Evolutionary conservation across 345 rosid species (phyloP).

Genomic region (Melaleuca alternifolia): DNA sequence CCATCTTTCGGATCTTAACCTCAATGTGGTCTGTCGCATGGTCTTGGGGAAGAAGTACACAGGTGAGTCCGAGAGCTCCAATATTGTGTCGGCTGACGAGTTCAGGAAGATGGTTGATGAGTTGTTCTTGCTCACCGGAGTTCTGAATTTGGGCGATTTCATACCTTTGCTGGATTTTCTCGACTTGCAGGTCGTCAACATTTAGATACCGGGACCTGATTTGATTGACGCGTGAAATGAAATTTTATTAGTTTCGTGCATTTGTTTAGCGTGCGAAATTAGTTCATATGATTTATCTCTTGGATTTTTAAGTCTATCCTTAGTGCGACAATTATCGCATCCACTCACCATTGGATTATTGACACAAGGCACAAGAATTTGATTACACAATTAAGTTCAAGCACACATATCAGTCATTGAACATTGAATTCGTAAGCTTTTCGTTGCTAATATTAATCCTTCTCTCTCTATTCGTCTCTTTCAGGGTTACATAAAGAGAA

Average conservation of each 20-base stretch:
- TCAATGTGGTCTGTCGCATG: conserved; percentile 36
- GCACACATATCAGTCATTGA: not conserved
- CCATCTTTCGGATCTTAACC: not conserved
- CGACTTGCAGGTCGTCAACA: not conserved
- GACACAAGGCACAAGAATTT: not conserved
- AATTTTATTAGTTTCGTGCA: not conserved
- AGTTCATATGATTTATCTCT: not conserved
- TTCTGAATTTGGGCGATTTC: conserved; percentile 2
- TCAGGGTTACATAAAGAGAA: conserved; percentile 9
- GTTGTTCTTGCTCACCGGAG: conserved; percentile 13
- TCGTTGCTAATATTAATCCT: not conserved
- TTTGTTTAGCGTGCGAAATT: not conserved
- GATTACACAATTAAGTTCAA: not conserved
- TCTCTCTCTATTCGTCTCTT: not conserved
- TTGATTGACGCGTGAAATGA: not conserved
- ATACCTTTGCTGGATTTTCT: conserved; percentile 5
- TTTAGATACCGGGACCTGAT: not conserved
- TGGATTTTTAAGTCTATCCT: not conserved
- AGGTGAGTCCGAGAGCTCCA: not conserved
- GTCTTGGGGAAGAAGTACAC: conserved; percentile 49
- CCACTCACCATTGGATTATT: not conserved
- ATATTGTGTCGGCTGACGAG: conserved; percentile 29
- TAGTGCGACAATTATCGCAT: not conserved
- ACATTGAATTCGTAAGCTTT: not conserved
- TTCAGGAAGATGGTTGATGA: conserved; percentile 48